Conservation (phyloP, 306 rosid genomes). For the Sophora flavescens region DNA sequence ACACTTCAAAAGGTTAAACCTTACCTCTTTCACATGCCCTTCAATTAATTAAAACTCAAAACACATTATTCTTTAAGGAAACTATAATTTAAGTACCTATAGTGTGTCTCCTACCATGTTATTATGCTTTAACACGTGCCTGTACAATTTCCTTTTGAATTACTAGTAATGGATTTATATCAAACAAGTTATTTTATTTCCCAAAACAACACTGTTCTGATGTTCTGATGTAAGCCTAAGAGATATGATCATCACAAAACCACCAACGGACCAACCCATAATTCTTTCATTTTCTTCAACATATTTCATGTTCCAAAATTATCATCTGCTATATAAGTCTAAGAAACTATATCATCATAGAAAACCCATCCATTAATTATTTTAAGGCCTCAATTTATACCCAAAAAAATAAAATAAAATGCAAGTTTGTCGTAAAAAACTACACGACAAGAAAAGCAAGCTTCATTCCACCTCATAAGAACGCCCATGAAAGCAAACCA, state of each 20-base stretch:
- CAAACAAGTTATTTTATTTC: conserved; percentile 21
- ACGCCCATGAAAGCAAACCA: conserved; percentile 3
- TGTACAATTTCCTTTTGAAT: conserved; percentile 27
- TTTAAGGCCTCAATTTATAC: background rate
- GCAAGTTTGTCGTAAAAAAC: background rate
- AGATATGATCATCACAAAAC: conserved; percentile 27
- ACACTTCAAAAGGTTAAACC: conserved; percentile 42
- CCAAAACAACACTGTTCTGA: conserved; percentile 19
- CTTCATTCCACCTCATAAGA: conserved; percentile 2
- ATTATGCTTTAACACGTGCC: conserved; percentile 7
- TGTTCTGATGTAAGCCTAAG: conserved; percentile 28
- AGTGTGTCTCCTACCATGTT: conserved; percentile 16
- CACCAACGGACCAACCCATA: conserved; percentile 32
- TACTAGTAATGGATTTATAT: conserved; percentile 11
- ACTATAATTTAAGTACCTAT: background rate
- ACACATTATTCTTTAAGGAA: conserved; percentile 33
- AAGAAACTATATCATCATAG: conserved; percentile 34
- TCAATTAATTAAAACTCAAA: conserved; percentile 19
- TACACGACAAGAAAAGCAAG: background rate
- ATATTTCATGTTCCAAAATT: conserved; percentile 18
- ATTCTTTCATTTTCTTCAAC: background rate
- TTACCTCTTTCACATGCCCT: conserved; percentile 14
- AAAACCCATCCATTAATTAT: conserved; percentile 34
- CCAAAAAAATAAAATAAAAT: no score
- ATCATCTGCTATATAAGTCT: conserved; percentile 17